A percentile compares a stretch with the other conserved stretches of the same genome.
phyloP scores from a whole-genome alignment of 768 basidiomycete genomes.

The Lactarius evosmus region DNA sequence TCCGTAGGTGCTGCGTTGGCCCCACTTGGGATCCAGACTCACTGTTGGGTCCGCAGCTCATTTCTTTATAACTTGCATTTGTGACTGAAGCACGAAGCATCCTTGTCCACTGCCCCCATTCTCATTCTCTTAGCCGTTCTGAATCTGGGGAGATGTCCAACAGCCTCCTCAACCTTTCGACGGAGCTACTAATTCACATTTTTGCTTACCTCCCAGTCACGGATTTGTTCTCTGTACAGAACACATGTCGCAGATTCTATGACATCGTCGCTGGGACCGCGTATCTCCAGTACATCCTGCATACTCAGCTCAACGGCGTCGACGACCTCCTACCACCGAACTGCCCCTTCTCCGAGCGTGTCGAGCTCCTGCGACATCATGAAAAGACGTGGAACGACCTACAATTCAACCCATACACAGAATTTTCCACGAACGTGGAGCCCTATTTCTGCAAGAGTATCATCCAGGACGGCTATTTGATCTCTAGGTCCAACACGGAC shows the following conservation, averaged over 20 bases:
- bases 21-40: not conserved
- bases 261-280: conserved; percentile 2
- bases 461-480: conserved; percentile 15
- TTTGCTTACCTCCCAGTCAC: conserved; percentile 10
- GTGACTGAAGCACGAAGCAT: not conserved
- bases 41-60: not conserved
- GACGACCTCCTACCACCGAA: conserved; percentile 11
- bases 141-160: not conserved
- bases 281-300: conserved; percentile 17
- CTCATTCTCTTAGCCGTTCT: not conserved
- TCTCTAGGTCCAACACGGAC: not conserved
- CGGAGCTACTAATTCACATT: conserved; percentile 18
- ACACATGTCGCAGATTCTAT: conserved; percentile 11
- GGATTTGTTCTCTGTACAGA: conserved; percentile 11
- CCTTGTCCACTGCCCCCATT: not conserved
- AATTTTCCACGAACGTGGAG: not conserved
- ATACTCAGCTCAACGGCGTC: conserved; percentile 11
- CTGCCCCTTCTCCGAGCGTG: conserved; percentile 14
- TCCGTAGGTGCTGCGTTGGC: not conserved
- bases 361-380: conserved; percentile 13
- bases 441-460: not conserved
- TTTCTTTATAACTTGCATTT: not conserved
- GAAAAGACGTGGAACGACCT: conserved; percentile 17
- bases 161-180: conserved; percentile 10
- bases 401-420: not conserved